Evolutionary conservation across 352 stramenopile species (phyloP), one percentile per base, ranked within the genome.

Genomic region (Pythium rishiriense): DNA sequence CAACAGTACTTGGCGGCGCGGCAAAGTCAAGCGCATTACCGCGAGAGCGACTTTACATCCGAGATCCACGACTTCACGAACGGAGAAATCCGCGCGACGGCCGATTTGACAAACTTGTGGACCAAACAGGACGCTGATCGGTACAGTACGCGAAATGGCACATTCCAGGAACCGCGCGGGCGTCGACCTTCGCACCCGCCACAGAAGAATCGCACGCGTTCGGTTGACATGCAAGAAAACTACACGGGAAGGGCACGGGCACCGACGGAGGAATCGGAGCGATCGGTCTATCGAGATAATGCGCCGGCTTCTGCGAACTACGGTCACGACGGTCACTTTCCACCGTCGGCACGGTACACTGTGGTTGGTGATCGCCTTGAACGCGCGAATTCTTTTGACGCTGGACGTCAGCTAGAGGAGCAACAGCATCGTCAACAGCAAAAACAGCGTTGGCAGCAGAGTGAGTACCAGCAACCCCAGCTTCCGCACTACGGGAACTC

Each of bases 31-130:
- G 55, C 41, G 10, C 15, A 55, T 3, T 59, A 62, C 33, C 45
- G 58, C 15, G 66, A 64, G 12, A 65, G 57, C 31, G 58, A 72
- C 49, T 70, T 60, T 24, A 45, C 64, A 25, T 48, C 56, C 28
- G 61, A 66, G 8, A 59, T 68, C 21, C 47, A 55, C 12, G 58
- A 68, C 33, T 46, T 67, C 4, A 48, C 33, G 19, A 39, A 66
- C 11, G 54, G 59, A 3, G 66, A 47, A 4, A 72, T 72, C 19
- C 66, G 66, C 19, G 58, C 35, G 0, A 72, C 66, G 6, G 49
- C 59, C 14, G 59, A 72, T 29, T 48, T 72, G 24, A 68, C 58
- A 1, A 53, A 39, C 17, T 41, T 72, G 46, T 72, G 66, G 66
- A 58, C 47, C 6, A 41, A 57, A 24, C 6, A 72, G 2, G 57